Base-by-base conservation (phyloP, 768 basidiomycete species). In the Rhodotorula diobovata region DNA sequence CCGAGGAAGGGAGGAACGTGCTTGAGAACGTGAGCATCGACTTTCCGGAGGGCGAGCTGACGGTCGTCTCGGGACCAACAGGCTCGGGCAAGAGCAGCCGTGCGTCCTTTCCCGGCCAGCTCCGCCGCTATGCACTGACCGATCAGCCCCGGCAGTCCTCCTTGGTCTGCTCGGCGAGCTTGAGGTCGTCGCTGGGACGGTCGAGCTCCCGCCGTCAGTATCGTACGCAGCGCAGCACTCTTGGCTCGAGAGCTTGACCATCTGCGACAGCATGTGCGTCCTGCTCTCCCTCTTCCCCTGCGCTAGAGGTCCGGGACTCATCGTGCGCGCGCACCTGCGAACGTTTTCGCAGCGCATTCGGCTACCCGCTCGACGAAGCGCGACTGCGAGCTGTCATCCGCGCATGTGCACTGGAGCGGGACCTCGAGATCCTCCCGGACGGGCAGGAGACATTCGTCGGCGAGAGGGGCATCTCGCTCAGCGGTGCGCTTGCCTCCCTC, bases 1-100 rank as follows among this genome's bases (percentile, higher is more conserved):
- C 37, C 20, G 20, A 48, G 8, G 56, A 25, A 45, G 59, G 41
- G 39, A 62, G n/a, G 16, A 37, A 91, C 76, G 87, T 89, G 79
- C 81, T 93, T 46, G 80, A 80, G 63, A 87, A 92, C 77, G 81
- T 92, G 46, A 82, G 83, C 41, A 81, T 93, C 43, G 78, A 82
- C 57, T 93, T 93, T 81, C 90, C 91, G 0, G 84, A 87, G 46
- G 87, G 88, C 18, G 78, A 86, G 78, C 80, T 93, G 28, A 86
- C 89, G 0, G 81, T 93, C 14, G 83, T 93, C 63, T 88, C 88
- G 32, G 82, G 82, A 4, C 39, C 67, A 8, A 67, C 66, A 6
- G 71, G 74, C 1, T 63, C 61, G 25, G 74, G 74, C 2, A 75
- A 75, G 43, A 41, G 46, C 0, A 66, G 63, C 8, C 41, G 71